Conservation (phyloP, 2,329 filamentous ascomycete species). For the Scedosporium minutisporum region DNA sequence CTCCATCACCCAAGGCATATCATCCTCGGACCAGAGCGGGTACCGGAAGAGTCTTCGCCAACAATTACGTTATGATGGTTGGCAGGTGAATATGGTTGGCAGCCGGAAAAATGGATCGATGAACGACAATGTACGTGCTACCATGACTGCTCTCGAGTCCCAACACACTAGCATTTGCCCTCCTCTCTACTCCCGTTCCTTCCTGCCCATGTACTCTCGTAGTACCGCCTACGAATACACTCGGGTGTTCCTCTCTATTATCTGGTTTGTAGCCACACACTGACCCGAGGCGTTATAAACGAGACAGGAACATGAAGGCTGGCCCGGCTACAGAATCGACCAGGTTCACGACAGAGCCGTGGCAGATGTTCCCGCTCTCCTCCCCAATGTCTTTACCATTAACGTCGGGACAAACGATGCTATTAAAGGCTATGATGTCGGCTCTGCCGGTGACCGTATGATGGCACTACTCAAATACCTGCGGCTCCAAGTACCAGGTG, state of each 20-base stretch:
- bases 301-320: conserved; percentile 13
- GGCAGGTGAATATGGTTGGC: conserved; percentile 30
- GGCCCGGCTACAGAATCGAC: conserved; percentile 9
- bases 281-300: background rate
- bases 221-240: no score
- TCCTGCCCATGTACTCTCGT: no score
- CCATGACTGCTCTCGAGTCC: no score
- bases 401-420: conserved; percentile 17
- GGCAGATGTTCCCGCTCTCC: conserved; percentile 1
- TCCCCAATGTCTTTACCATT: conserved; percentile 15
- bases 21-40: conserved; percentile 12
- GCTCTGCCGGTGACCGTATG: conserved; percentile 11
- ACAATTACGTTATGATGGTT: conserved; percentile 18
- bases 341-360: conserved; percentile 3
- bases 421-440: conserved; percentile 9
- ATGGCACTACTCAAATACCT: conserved; percentile 12
- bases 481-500: conserved; percentile 9
- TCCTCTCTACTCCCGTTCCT: no score
- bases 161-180: no score
- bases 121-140: conserved; percentile 12
- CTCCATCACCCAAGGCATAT: conserved; percentile 25
- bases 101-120: conserved; percentile 27
- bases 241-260: no score
- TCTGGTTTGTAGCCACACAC: no score
- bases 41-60: conserved; percentile 24